Evolutionary conservation across 2,329 filamentous ascomycete genomes (phyloP), one percentile per base, ranked within the genome.

Genomic region (Pochonia chlamydosporia): DNA sequence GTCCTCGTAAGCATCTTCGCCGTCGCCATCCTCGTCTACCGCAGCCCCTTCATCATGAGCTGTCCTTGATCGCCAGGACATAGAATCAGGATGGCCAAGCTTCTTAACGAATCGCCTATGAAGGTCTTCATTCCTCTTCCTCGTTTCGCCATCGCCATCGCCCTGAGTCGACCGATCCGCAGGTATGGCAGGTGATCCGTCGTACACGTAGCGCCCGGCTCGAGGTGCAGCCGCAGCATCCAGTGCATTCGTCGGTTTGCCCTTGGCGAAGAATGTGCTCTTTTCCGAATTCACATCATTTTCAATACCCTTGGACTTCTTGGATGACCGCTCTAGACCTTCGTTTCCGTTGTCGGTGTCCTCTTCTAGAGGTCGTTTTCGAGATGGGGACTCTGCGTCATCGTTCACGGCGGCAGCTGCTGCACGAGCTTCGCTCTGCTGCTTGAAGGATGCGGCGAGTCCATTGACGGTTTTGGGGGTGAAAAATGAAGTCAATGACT

Each of bases 41-140:
- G 63, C 76, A 5, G 30, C 71, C 52, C 74, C 72, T 1, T 71
- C 67, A 37, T 83, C 81, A 28, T 79, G 75, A 9, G 72, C 70
- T 21, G 73, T 69, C 55, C 82, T 79, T 13, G 78, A 73, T 50
- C 84, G 74, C 58, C 81, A 81, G 45, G 86, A 75, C 54, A 95
- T 74, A 60, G 89, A 92, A 60, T 96, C 90, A 1, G 90, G 85
- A 37, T 87, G 82, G 1, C 92, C 91, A 3, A 99, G 79, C 64
- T 92, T 96, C 73, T 87, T 88, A 26, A 97, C 85, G 59, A 97
- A 99, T 57, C 83, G 86, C 51, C 79, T 75, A 62, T 96, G 93
- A 21, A 96, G 70, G 42, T 81, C 82, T 49, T 86, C 80, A 59
- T 85, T 90, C 49, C 74, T 73, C 52, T 71, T 78, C 54, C 69